These are phyloP conservation scores for Coccomyxa sp. DNA, from an alignment of 139 green algal genomes.

Conservation along the genomic window DNA sequence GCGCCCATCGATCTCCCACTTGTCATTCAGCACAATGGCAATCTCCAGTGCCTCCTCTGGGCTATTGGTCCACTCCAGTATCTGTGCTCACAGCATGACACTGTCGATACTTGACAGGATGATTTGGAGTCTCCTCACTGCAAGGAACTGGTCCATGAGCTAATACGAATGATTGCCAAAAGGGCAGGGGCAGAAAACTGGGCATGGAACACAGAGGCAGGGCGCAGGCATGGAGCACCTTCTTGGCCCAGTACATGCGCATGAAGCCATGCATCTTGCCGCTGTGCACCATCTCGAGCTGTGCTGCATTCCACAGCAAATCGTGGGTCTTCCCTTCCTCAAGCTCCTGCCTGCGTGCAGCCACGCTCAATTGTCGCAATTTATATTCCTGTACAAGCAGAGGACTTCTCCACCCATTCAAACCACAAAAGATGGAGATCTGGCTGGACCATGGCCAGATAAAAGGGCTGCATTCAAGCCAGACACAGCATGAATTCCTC, in stretches of 20 bases:
- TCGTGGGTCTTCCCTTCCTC: conserved; percentile 88
- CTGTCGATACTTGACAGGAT: neutral
- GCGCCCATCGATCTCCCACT: conserved; percentile 75
- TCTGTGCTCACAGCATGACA: conserved; percentile 25
- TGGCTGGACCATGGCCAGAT: neutral
- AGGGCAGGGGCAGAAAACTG: no score
- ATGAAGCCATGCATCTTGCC: conserved; percentile 99
- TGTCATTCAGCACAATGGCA: conserved; percentile 90
- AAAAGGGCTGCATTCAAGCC: no score
- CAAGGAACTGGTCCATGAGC: neutral
- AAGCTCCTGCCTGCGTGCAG: conserved; percentile 64
- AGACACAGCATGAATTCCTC: no score
- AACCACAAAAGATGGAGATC: neutral
- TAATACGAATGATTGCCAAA: neutral
- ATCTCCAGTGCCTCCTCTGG: conserved; percentile 78
- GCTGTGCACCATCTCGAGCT: conserved; percentile 82
- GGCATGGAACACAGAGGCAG: no score
- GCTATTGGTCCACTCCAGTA: conserved; percentile 87
- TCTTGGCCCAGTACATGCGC: conserved; percentile 99
- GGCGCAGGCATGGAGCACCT: conserved; percentile 28
- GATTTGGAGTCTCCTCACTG: neutral
- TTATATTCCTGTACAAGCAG: neutral
- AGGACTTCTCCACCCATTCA: neutral
- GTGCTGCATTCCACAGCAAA: conserved; percentile 92
- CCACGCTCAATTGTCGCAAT: neutral